Conservation (phyloP, 75 land plant species). For the Chamaecyparis obtusa region DNA sequence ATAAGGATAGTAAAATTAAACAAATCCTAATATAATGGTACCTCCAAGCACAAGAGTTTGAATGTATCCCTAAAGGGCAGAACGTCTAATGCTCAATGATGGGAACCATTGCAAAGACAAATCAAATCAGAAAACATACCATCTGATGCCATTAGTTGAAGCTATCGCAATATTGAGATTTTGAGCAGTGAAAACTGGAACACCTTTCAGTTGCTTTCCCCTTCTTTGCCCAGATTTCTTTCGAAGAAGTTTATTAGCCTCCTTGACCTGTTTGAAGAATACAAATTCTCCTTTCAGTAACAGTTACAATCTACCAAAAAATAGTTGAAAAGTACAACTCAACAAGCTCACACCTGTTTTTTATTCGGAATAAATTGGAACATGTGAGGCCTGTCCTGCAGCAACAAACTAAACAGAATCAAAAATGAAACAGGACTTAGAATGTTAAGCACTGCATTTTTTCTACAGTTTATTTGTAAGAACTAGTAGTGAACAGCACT, state of each 20-base stretch:
- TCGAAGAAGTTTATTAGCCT: slow-evolving; percentile 69
- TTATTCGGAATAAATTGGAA: slow-evolving; percentile 70
- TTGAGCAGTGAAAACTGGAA: slow-evolving; percentile 87
- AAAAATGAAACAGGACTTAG: not conserved
- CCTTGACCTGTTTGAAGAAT: slow-evolving; percentile 53
- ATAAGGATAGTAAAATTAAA: not conserved
- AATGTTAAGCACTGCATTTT: not conserved
- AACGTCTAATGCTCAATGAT: not conserved
- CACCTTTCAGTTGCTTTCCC: slow-evolving; percentile 60
- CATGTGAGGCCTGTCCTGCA: slow-evolving; percentile 74
- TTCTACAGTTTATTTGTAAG: not conserved
- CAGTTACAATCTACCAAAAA: not conserved
- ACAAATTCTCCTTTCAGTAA: slow-evolving; percentile 13
- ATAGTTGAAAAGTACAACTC: not conserved
- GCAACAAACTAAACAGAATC: not conserved
- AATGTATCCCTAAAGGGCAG: not conserved
- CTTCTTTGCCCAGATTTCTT: slow-evolving; percentile 28
- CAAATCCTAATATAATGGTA: not conserved
- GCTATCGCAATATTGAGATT: slow-evolving; percentile 82
- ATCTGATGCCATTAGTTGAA: slow-evolving; percentile 73
- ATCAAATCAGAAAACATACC: slow-evolving; percentile 34
- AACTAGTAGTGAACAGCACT: not conserved
- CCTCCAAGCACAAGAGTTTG: not conserved
- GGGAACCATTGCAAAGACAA: not conserved
- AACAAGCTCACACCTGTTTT: slow-evolving; percentile 55